phyloP scores from a whole-genome alignment of 805 yeast species.

The Yarrowia deformans region DNA sequence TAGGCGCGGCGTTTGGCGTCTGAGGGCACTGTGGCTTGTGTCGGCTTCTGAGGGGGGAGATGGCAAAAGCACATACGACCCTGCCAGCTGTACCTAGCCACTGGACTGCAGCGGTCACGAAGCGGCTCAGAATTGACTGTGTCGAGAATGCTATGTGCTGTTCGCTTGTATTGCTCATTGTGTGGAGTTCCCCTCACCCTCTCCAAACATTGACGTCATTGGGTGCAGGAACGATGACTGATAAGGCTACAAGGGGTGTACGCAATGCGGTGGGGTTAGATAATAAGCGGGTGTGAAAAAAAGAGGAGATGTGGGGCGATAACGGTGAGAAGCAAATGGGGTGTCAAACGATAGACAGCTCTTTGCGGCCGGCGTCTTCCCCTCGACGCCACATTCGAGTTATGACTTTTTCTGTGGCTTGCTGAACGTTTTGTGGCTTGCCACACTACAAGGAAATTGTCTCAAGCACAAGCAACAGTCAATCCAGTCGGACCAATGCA shows the following conservation, averaged over 20 bases:
- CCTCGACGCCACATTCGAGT: slow-evolving; percentile 14
- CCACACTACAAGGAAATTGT: slow-evolving; percentile 1
- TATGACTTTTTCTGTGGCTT: slow-evolving; percentile 26
- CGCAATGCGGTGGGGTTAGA: neutral
- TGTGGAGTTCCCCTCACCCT: neutral
- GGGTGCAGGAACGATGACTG: slow-evolving; percentile 28
- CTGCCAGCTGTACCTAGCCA: neutral
- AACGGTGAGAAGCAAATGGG: too few species aligned
- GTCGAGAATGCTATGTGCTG: too few species aligned
- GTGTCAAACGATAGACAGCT: too few species aligned
- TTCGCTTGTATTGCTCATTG: neutral
- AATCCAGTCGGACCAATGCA: neutral
- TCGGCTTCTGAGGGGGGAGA: too few species aligned
- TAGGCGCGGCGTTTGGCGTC: too few species aligned
- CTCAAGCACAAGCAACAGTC: slow-evolving; percentile 9
- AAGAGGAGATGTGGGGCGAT: neutral
- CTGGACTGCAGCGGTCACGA: neutral
- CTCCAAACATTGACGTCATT: slow-evolving; percentile 21
- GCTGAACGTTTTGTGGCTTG: slow-evolving; percentile 30
- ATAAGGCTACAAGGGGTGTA: slow-evolving; percentile 14
- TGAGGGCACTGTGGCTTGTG: too few species aligned
- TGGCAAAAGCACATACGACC: too few species aligned
- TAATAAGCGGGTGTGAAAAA: neutral
- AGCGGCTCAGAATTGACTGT: too few species aligned
- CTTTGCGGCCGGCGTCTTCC: too few species aligned